Base-by-base conservation (phyloP, 331 rosid genomes). In the Arachis monticola region DNA sequence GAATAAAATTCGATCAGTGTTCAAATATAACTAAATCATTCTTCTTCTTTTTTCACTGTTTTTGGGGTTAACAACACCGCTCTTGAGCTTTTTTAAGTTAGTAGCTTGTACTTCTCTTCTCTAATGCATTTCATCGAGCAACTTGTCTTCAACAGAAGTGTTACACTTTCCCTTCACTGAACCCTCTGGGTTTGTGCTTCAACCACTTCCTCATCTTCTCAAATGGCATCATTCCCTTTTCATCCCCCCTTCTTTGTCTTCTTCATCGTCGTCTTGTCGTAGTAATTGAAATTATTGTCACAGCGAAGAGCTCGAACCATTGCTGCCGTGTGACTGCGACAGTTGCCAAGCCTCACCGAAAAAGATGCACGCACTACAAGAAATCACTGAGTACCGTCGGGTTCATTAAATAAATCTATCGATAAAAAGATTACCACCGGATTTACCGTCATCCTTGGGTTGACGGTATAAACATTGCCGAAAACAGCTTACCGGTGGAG, bases 111-210 rank as follows among this genome's bases (percentile, higher is more conserved):
- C 88, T 77, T 70, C 68, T 68, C 59, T 80, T 71, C 84, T 87
- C 85, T 80, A 70, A 69, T 22, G 88, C 47, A 93, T 69, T 86
- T 91, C 97, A 17, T 90, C 91, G 22, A 94, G 83, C 91, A 94
- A 82, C 78, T 90, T 78, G 72, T 94, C 97, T 75, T 94, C 98
- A 87, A 90, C 22, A 0, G 87, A 80, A 72, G 96, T 92, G 35
- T 94, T 90, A 93, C 52, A 47, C 86, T 82, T 84, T 91, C 69
- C 91, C 96, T 60, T 81, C 91, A 2, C 97, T 17, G 22, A 17
- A 17, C 22, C 22, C 22, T 17, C 22, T 17, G 22, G 22, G 22
- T 17, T 17, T 17, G 58, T 81, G 83, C 83, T 79, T 83, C n/a
- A 83, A 57, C 97, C 93, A 88, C 42, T 83, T 69, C 11, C 60